Evolutionary conservation across 2,329 filamentous ascomycete genomes (phyloP), one percentile per base, ranked within the genome.

Genomic region (Apiospora sp.): DNA sequence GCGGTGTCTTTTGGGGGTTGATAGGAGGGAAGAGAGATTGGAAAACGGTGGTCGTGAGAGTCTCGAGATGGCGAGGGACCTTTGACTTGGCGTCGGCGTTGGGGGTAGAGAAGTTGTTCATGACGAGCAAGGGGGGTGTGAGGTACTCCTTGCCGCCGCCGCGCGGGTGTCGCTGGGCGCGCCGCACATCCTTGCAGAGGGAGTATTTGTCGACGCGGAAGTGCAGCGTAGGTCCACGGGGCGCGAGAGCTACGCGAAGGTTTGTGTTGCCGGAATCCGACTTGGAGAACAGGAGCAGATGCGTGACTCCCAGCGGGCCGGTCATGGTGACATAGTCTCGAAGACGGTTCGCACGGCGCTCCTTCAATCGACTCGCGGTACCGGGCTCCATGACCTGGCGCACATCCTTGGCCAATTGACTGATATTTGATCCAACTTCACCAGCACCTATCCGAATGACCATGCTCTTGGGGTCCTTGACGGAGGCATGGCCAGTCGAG

Each of bases 131-230:
- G 74, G 96, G 96, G 8, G 96, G 92, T 61, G 92, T 94, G 72
- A 93, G 87, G 79, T 94, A 97, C 81, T 98, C 94, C 81, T 96
- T 96, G 75, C 93, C 94, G 68, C 92, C 92, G 68, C 92, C 93
- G 80, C 92, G 91, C 12, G 96, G 94, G 77, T 94, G 93, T 82
- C 93, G 94, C 84, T 97, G 91, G 19, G 94, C 91, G 80, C 91
- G 93, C 77, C 93, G 89, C 4, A 99, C 92, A 81, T 99, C 96
- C 82, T 96, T 98, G 83, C 93, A 94, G 3, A 99, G 87, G 48
- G 95, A 97, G 82, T 99, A 99, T 78, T 94, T 95, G 80, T 98
- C 94, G 67, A 99, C 94, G 73, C 95, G 89, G 83, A 99, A 99
- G 83, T 98, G 92, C 75, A 99, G 87, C 0, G 96, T 99, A 70